Conservation (phyloP, 306 rosid genomes). For the Pyrus communis region DNA sequence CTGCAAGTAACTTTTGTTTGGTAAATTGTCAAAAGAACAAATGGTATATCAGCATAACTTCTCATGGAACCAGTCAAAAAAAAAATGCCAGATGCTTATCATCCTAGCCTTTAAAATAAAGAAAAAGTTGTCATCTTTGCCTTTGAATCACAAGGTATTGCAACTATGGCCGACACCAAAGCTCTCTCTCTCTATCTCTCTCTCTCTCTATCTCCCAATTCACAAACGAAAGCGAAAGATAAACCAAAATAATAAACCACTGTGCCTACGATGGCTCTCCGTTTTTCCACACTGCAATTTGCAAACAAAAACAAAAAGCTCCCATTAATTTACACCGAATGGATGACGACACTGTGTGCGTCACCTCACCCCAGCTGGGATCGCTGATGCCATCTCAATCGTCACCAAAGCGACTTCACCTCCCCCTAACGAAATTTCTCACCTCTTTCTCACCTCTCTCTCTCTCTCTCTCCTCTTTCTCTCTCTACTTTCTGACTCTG, state of each 20-base stretch:
- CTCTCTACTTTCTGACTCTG: not conserved
- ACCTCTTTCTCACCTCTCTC: not conserved
- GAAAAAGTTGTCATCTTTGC: not conserved
- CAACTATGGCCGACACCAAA: not conserved
- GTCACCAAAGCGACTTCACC: slow-evolving; percentile 70
- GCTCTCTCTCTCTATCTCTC: not conserved
- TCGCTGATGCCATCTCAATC: slow-evolving; percentile 42
- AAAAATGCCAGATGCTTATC: not conserved
- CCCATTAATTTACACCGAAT: not conserved
- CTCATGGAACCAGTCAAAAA: not conserved
- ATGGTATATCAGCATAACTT: no score
- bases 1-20: no score
- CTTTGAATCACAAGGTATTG: not conserved
- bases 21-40: no score
- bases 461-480: slow-evolving; percentile 2
- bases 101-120: not conserved
- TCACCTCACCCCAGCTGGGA: slow-evolving; percentile 41
- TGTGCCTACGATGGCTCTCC: not conserved
- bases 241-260: not conserved
- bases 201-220: not conserved
- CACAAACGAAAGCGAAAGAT: not conserved
- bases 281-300: not conserved
- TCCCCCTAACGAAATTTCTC: slow-evolving; percentile 16
- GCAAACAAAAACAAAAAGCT: not conserved
- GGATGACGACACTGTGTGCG: slow-evolving; percentile 36